phyloP scores from a whole-genome alignment of 192 early-diverging fungal genomes.

The Rhizophagus sp. region DNA sequence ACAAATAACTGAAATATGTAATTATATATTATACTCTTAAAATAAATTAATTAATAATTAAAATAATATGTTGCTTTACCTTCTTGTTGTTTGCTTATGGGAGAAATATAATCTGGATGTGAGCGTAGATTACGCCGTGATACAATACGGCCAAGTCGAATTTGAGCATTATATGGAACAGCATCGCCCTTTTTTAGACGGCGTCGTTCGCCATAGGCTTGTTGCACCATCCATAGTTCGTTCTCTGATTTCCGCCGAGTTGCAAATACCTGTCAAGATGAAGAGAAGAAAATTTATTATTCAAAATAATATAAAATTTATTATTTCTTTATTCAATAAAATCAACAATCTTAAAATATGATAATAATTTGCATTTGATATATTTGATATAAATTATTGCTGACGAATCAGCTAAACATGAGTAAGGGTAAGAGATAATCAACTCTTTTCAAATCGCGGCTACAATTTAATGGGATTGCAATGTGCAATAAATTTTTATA shows the following conservation, averaged over 20 bases:
- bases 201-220: slow-evolving; percentile 37
- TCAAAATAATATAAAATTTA: too few species aligned
- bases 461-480: too few species aligned
- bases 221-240: slow-evolving; percentile 56
- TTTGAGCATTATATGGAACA: slow-evolving; percentile 47
- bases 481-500: too few species aligned
- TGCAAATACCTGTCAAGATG: slow-evolving; percentile 42
- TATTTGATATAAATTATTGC: too few species aligned
- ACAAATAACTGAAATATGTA: slow-evolving; percentile 36
- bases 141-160: slow-evolving; percentile 53
- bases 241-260: slow-evolving; percentile 44
- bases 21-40: not conserved
- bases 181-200: slow-evolving; percentile 37
- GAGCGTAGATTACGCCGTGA: slow-evolving; percentile 58
- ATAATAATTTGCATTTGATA: too few species aligned
- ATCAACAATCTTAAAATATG: too few species aligned
- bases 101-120: slow-evolving; percentile 48
- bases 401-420: too few species aligned
- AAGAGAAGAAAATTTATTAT: not conserved
- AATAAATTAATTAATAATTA: not conserved
- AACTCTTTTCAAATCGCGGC: too few species aligned
- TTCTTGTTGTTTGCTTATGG: slow-evolving; percentile 57
- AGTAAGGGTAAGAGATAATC: too few species aligned
- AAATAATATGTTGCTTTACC: not conserved
- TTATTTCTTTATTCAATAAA: too few species aligned